Base-by-base conservation (phyloP, 176 grass and related monocot genomes). In the Neostapfia colusana region DNA sequence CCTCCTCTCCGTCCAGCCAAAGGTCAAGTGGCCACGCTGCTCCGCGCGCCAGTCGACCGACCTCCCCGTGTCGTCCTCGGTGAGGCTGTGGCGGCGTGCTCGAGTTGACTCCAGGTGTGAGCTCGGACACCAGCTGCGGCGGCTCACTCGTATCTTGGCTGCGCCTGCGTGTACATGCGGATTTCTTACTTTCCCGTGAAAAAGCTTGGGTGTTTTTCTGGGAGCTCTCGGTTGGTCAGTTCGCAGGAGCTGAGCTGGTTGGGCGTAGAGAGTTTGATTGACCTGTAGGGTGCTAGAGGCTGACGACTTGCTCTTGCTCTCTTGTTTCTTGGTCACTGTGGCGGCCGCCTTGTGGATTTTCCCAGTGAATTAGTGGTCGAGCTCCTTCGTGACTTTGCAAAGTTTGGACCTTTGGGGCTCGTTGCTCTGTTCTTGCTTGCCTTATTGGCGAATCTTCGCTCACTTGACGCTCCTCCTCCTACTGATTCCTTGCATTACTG, bases 211-310 rank as follows among this genome's bases (percentile, higher is more conserved):
- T 9, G 34, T 43, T 21, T 70, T 61, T 27, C 45, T 67, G 41
- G 38, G 55, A 31, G 38, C 46, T 27, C 39, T 34, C 48, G 28
- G 10, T 39, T 63, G 80, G 69, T 78, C 85, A 51, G 67, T 26
- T 81, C 41, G 68, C 17, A 69, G 50, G 40, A 68, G 31, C 10
- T 69, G 49, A 68, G 49, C 63, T 87, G 70, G 42, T 36, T 57
- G 63, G 24, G 68, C 74, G 50, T 31, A 12, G 56, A 68, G 51
- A 36, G 79, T 67, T 59, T 46, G 40, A 28, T 83, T 88, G 80
- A 77, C 73, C 72, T 78, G 60, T 39, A 48, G 25, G 61, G 31
- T 38, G 44, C 61, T 46, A 48, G 61, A 18, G 45, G 34, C 38
- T 18, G 62, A 17, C 28, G 16, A 50, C 53, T 83, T 79, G 74